These are phyloP conservation scores for Pythium grandisporangium DNA, from an alignment of 352 stramenopile species.

Conservation along the genomic window DNA sequence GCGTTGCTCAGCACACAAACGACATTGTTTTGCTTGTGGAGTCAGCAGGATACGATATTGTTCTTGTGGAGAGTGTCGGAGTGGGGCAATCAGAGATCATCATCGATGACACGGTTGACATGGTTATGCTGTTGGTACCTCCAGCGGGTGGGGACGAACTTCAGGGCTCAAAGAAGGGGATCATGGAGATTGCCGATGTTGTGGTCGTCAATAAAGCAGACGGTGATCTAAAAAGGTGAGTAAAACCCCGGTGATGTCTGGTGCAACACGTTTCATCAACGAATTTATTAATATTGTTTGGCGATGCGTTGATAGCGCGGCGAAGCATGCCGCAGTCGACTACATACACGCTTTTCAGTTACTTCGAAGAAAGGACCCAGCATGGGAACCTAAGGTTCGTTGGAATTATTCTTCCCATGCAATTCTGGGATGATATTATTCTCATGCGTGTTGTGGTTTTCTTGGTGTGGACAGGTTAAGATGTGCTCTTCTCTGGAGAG, in stretches of 20 bases:
- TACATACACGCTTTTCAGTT: conserved; percentile 80
- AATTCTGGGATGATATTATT: neutral
- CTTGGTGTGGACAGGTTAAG: too few species aligned
- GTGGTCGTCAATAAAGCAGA: conserved; percentile 98
- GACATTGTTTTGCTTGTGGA: conserved; percentile 94
- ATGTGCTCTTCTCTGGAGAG: conserved; percentile 60
- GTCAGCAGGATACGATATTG: conserved; percentile 89
- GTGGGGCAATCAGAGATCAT: conserved; percentile 97
- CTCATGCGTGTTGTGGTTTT: conserved; percentile 1
- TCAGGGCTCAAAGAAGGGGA: conserved; percentile 98
- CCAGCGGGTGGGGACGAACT: conserved; percentile 95
- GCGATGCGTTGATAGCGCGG: conserved; percentile 20
- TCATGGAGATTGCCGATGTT: conserved; percentile 97
- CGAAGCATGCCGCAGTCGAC: conserved; percentile 63
- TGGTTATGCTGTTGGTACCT: conserved; percentile 93
- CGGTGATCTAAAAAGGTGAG: conserved; percentile 63
- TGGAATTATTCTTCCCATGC: neutral
- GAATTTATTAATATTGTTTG: neutral
- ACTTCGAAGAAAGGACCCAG: conserved; percentile 68
- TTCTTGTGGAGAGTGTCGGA: conserved; percentile 97
- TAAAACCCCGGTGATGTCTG: neutral
- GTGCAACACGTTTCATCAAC: too few species aligned
- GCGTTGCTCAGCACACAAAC: conserved; percentile 72
- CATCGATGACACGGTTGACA: conserved; percentile 94
- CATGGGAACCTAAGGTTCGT: conserved; percentile 65